Evolutionary conservation across 2,329 filamentous ascomycete species (phyloP), one percentile per base, ranked within the genome.

Genomic region (Cephalotrichum gorgonifer): DNA sequence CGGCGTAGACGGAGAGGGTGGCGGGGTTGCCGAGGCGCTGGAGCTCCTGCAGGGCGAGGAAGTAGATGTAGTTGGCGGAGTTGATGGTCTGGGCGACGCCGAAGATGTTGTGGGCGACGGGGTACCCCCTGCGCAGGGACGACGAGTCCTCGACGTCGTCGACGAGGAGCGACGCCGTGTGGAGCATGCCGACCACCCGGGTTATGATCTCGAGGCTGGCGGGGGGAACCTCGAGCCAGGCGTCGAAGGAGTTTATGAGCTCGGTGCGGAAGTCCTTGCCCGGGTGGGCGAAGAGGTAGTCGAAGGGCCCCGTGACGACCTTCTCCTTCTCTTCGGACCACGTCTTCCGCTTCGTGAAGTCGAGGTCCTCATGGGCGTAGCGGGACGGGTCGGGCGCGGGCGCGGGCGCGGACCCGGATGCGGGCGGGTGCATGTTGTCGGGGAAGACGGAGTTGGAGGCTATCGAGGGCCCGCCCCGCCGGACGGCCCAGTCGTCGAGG

Each of bases 111-210:
- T 95, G 86, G 3, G 88, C 86, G 20, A 91, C 88, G 12, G 88
- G 88, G 35, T 87, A 75, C 39, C 88, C 88, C 38, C 88, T 78
- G 38, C 88, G 83, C 26, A 94, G 74, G 53, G 81, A 67, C 2
- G 85, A 89, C 39, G 77, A 81, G 67, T 95, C 88, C 69, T 95
- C 86, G 6, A 95, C 88, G 63, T 95, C 89, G 66, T 95, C 88
- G 50, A 94, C 79, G 23, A 94, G 78, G 49, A 94, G 71, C 3
- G 86, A 90, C 3, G 88, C 83, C 35, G 88, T 91, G 66, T 94
- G 88, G 43, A 94, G 75, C 86, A 91, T 91, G 57, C 83, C 85
- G 11, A 94, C 79, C 4, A 89, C 86, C 52, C 79, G 80, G 26
- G 84, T 90, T 58, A 94, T 91, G 52, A 89, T 73, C 39, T 78